Base-by-base conservation (phyloP, 1,284 basidiomycete species). In the Hymenochaete sp. region DNA sequence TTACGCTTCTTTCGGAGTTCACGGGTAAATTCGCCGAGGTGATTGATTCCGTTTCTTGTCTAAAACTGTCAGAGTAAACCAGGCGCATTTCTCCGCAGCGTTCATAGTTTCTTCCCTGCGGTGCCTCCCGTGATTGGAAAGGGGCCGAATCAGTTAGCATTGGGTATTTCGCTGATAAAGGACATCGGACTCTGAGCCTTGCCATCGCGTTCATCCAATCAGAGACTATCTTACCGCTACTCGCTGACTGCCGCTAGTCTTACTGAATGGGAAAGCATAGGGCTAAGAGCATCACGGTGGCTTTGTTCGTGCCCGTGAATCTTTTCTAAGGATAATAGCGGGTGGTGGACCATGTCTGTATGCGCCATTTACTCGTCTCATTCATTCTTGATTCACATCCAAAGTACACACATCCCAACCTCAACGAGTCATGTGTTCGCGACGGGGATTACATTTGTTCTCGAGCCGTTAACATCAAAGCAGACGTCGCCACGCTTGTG, bases 241-340 rank as follows among this genome's bases (percentile, higher is more conserved):
- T 47, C 45, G 45, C 39, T 32, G 26, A 42, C n/a, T 47, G 45
- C 45, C 45, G 45, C 25, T 36, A 29, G 16, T 47, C 39, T 47
- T 42, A 42, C 39, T 47, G n/a, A n/a, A n/a, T n/a, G n/a, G n/a
- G n/a, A n/a, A n/a, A n/a, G n/a, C n/a, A n/a, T 40, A 38, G 45
- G 39, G 32, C n/a, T 38, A 37, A 22, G 39, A 27, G 38, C 45
- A 37, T 33, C 38, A 35, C 45, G 32, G 40, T 40, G 33, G 45
- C 21, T 37, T 37, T 41, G 38, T 33, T 41, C 19, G 18, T 27
- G 21, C 28, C 33, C 32, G 39, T 14, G 21, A 25, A n/a, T n/a
- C n/a, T n/a, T n/a, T n/a, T n/a, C n/a, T n/a, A n/a, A 22, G 38
- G 40, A 42, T 33, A 32, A 47, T 42, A 37, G 24, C 39, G 33